Evolutionary conservation across 2,329 filamentous ascomycete genomes (phyloP).

Genomic region (Stagonosporopsis rhizophila): DNA sequence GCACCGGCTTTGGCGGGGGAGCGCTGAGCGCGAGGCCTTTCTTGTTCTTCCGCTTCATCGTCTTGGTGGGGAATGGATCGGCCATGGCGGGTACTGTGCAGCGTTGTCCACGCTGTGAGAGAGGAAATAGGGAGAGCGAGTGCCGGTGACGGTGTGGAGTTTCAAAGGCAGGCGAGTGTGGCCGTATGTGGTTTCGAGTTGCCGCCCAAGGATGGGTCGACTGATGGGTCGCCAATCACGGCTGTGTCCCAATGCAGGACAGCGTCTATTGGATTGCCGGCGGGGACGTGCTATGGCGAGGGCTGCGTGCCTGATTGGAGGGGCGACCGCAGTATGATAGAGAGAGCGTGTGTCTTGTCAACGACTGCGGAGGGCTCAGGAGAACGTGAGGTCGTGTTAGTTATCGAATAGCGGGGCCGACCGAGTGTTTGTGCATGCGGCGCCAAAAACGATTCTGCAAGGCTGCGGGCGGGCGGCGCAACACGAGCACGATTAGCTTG

Average conservation of each 20-base stretch:
- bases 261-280: slow-evolving; percentile 50
- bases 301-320: slow-evolving; percentile 35
- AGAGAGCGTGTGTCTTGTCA: slow-evolving; percentile 26
- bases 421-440: slow-evolving; percentile 25
- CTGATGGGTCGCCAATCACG: slow-evolving; percentile 48
- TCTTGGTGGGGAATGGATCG: slow-evolving; percentile 70
- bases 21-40: slow-evolving; percentile 91
- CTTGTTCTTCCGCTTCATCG: slow-evolving; percentile 99
- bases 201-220: slow-evolving; percentile 46
- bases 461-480: slow-evolving; percentile 22
- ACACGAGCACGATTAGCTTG: slow-evolving; percentile 15
- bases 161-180: slow-evolving; percentile 13
- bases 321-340: slow-evolving; percentile 13
- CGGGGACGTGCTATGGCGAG: slow-evolving; percentile 34
- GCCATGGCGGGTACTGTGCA: slow-evolving; percentile 54
- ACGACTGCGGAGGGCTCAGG: slow-evolving; percentile 28
- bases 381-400: slow-evolving; percentile 34
- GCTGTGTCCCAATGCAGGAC: slow-evolving; percentile 42
- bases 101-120: slow-evolving; percentile 8
- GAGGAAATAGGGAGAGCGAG: slow-evolving; percentile 1
- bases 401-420: slow-evolving; percentile 23
- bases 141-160: slow-evolving; percentile 1
- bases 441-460: slow-evolving; percentile 30
- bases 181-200: slow-evolving; percentile 38
- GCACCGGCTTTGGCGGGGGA: slow-evolving; percentile 72